phyloP scores from a whole-genome alignment of 106 monocot genomes.

The Dioscorea zingiberensis region DNA sequence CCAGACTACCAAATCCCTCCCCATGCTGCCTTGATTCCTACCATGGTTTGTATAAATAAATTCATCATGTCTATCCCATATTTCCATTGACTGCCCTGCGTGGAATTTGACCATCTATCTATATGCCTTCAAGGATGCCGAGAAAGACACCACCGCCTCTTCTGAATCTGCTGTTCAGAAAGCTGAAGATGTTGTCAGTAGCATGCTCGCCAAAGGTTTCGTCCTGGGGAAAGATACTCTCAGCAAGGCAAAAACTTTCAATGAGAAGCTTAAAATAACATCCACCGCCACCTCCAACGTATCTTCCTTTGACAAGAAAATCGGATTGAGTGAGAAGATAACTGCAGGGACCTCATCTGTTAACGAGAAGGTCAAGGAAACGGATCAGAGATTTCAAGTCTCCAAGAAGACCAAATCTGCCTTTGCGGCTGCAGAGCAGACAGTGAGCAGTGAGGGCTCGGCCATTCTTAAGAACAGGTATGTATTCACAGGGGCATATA shows the following conservation, averaged over 20 bases:
- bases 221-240: slow-evolving; percentile 71
- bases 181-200: slow-evolving; percentile 71
- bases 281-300: slow-evolving; percentile 82
- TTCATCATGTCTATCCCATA: neutral
- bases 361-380: slow-evolving; percentile 79
- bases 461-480: slow-evolving; percentile 83
- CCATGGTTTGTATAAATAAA: slow-evolving; percentile 7
- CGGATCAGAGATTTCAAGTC: slow-evolving; percentile 88
- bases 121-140: slow-evolving; percentile 16
- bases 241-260: slow-evolving; percentile 70
- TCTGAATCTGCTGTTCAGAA: slow-evolving; percentile 60
- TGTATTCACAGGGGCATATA: slow-evolving; percentile 58
- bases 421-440: slow-evolving; percentile 76
- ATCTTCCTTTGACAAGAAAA: slow-evolving; percentile 50
- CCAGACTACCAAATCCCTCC: slow-evolving; percentile 62
- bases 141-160: slow-evolving; percentile 16
- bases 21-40: slow-evolving; percentile 19
- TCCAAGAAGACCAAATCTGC: slow-evolving; percentile 79
- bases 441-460: slow-evolving; percentile 66
- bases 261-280: slow-evolving; percentile 75
- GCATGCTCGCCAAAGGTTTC: slow-evolving; percentile 90
- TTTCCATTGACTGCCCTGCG: neutral
- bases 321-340: slow-evolving; percentile 72
- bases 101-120: neutral
- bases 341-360: slow-evolving; percentile 58